These are phyloP conservation scores for Emericellopsis cladophorae DNA, from an alignment of 2,329 filamentous ascomycete species.

Conservation along the genomic window DNA sequence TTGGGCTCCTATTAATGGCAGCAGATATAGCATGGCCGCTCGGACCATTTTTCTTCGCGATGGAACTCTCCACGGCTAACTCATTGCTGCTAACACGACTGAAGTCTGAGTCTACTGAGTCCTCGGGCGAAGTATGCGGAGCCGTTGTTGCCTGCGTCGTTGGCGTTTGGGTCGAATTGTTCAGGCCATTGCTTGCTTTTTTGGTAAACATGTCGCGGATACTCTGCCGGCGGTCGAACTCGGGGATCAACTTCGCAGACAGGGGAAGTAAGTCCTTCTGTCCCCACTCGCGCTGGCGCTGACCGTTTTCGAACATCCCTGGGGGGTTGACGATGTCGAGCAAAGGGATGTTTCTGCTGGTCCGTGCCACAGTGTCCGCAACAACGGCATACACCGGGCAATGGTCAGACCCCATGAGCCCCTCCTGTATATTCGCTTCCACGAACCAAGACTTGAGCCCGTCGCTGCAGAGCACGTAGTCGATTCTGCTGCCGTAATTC, in stretches of 20 bases:
- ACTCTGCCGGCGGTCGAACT: conserved; percentile 72
- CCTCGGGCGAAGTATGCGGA: too few species aligned
- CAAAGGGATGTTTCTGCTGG: conserved; percentile 17
- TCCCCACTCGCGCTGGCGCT: conserved; percentile 53
- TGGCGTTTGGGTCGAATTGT: too few species aligned
- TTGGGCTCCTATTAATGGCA: neutral
- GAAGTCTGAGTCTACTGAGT: too few species aligned
- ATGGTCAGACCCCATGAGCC: conserved; percentile 88
- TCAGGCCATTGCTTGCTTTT: neutral
- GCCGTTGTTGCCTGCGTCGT: too few species aligned
- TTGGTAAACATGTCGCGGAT: conserved; percentile 85
- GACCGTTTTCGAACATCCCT: conserved; percentile 57
- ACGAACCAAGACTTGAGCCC: conserved; percentile 70
- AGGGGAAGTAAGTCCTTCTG: conserved; percentile 55
- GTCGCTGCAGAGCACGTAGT: conserved; percentile 78
- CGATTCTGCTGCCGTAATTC: conserved; percentile 86
- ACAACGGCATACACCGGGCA: conserved; percentile 80
- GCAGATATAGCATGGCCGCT: neutral
- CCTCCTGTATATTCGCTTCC: conserved; percentile 80
- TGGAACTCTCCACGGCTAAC: too few species aligned
- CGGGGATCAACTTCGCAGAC: conserved; percentile 74
- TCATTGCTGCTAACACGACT: too few species aligned
- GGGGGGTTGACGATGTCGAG: conserved; percentile 67
- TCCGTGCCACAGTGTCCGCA: conserved; percentile 41
- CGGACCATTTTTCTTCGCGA: neutral